Evolutionary conservation across 139 green algal species (phyloP), one percentile per base, ranked within the genome.

Genomic region (Spirogloea muscicola): DNA sequence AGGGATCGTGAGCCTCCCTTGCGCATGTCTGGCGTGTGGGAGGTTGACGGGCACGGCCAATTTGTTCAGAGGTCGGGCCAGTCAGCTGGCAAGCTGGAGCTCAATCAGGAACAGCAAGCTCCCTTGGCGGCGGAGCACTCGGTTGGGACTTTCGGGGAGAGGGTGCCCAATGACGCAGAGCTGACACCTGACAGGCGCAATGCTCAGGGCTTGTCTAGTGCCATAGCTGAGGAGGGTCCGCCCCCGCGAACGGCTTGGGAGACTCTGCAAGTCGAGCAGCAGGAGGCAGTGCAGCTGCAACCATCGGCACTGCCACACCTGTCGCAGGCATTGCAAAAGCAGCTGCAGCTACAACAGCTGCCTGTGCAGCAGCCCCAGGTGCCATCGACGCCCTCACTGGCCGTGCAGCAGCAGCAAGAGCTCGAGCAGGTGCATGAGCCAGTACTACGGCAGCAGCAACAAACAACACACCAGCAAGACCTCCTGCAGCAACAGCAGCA

Each of bases 1-100:
- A n/a, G n/a, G n/a, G n/a, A n/a, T n/a, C n/a, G n/a, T n/a, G n/a
- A n/a, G n/a, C n/a, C n/a, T n/a, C n/a, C n/a, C n/a, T n/a, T n/a
- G 46, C 64, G 64, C 9, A 69, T 74, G 48, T 33, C 41, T 4
- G 64, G 64, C n/a, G 64, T 74, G 13, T 74, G 64, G 64, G 64
- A 74, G 49, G 29, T 74, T 5, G 52, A 74, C 39, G 64, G 69
- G 64, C 41, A 51, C 39, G 64, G 64, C n/a, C 60, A 51, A 21
- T 70, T 70, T 70, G 60, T 70, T 21, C 60, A 70, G 60, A 21
- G n/a, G n/a, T n/a, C n/a, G n/a, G n/a, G n/a, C n/a, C n/a, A n/a
- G n/a, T n/a, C n/a, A n/a, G n/a, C n/a, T n/a, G n/a, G n/a, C n/a
- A n/a, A n/a, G n/a, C n/a, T n/a, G n/a, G n/a, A n/a, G n/a, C n/a